Conservation (phyloP, 208 protist genomes). For the Wallacemonas collosoma region DNA sequence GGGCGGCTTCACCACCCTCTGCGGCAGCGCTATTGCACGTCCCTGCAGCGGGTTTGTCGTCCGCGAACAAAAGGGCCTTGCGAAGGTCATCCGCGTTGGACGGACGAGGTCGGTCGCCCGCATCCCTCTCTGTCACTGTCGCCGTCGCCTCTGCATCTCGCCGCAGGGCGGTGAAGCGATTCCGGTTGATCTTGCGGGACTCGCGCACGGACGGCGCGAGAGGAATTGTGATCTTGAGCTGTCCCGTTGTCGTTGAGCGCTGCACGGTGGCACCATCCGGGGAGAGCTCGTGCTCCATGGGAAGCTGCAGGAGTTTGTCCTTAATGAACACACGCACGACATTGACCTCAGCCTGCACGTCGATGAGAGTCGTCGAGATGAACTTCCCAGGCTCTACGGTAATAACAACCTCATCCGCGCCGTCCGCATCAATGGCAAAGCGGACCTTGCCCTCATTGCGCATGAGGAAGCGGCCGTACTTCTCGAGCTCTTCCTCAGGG, state of each 20-base stretch:
- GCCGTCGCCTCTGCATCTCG: not conserved
- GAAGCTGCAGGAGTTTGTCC: constrained; percentile 93
- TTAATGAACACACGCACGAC: constrained; percentile 92
- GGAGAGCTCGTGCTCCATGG: constrained; percentile 82
- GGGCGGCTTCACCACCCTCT: not conserved
- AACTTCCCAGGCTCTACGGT: constrained; percentile 92
- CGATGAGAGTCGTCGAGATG: constrained; percentile 93
- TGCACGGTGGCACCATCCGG: constrained; percentile 65
- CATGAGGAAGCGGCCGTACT: constrained; percentile 89
- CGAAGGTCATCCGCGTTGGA: constrained; percentile 2
- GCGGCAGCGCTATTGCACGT: not conserved
- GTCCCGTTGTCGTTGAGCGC: constrained; percentile 73
- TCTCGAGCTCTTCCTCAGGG: constrained; percentile 84
- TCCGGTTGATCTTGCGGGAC: constrained; percentile 19
- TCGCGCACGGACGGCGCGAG: constrained; percentile 49
- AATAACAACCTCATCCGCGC: constrained; percentile 60
- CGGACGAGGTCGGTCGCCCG: not conserved
- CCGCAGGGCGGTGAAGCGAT: not conserved
- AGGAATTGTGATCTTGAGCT: constrained; percentile 85
- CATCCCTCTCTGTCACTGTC: not conserved
- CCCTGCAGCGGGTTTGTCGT: not conserved
- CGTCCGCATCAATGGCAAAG: constrained; percentile 76
- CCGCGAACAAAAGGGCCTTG: constrained; percentile 10
- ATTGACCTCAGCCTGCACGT: constrained; percentile 93
- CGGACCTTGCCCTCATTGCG: constrained; percentile 92